Percentiles rank a stretch among this genome's conserved stretches.
Conservation (phyloP, 306 rosid species). For the cucumber (Cucumis sativus) region Cucumber_9930_V3 NC_026656.2:9948001-9948500, state of each 20-base stretch:
- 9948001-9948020: not conserved
- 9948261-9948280: conserved; percentile 13
- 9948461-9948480: conserved; percentile 97
- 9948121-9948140: not conserved
- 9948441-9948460: conserved; percentile 59
- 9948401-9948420: conserved; percentile 69
- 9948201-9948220: not conserved
- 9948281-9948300: conserved; percentile 82
- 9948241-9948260: conserved; percentile 7
- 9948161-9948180: not conserved
- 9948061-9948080: not conserved
- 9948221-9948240: not conserved
- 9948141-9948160: not conserved
- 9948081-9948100: not conserved
- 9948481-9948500: conserved; percentile 29
- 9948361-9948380: conserved; percentile 83
- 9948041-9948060: not conserved
- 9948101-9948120: not conserved
- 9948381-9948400: conserved; percentile 64
- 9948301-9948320: conserved; percentile 64
- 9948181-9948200: not conserved
- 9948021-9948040: not conserved
- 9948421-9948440: conserved; percentile 74
- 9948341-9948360: conserved; percentile 96
- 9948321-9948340: conserved; percentile 77